phyloP scores from a whole-genome alignment of 192 early-diverging fungal species.

The Backusella liffmaniae region DNA sequence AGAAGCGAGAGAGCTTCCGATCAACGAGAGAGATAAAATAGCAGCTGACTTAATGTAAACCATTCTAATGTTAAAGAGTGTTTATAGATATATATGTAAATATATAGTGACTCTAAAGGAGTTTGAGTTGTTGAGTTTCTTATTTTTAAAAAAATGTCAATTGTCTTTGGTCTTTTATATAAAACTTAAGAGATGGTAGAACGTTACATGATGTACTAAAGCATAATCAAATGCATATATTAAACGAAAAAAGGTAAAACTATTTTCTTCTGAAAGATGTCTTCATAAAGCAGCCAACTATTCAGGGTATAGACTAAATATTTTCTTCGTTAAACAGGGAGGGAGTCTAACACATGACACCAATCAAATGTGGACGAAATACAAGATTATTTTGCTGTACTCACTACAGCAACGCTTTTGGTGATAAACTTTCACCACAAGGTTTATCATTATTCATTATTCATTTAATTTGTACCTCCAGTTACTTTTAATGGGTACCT shows the following conservation, averaged over 20 bases:
- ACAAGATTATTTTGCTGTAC: background rate
- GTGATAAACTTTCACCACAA: background rate
- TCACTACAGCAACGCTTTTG: background rate
- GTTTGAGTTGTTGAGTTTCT: background rate
- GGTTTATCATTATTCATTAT: background rate
- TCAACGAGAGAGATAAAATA: constrained; percentile 4
- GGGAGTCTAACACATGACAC: background rate
- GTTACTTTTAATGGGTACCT: background rate
- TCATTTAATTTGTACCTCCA: constrained; percentile 5
- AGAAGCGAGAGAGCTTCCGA: background rate
- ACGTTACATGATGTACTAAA: background rate
- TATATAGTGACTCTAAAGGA: background rate
- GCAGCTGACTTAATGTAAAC: constrained; percentile 5
- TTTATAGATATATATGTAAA: background rate
- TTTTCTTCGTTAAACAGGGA: background rate
- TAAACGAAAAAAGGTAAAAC: background rate
- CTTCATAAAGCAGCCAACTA: background rate
- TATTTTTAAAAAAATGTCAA: background rate
- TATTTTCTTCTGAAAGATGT: background rate
- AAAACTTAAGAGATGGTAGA: background rate
- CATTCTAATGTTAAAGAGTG: constrained; percentile 4
- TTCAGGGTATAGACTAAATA: background rate
- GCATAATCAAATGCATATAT: background rate
- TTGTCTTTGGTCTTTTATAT: background rate
- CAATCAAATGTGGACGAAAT: constrained; percentile 1